Base-by-base conservation (phyloP, 768 basidiomycete genomes). In the Boletus speciosus region DNA sequence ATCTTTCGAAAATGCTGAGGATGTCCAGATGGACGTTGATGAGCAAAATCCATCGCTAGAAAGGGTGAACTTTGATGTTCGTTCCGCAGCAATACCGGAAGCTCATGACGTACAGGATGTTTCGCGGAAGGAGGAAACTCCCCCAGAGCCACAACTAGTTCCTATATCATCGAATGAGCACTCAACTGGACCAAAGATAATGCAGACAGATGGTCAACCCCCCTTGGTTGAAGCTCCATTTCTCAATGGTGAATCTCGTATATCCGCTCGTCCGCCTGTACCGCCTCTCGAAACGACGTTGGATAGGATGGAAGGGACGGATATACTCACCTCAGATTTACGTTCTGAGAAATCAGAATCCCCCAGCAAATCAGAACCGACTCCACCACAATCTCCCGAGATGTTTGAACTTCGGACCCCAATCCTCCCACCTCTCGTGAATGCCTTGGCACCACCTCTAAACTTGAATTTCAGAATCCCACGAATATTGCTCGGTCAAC, bases 391-490 rank as follows among this genome's bases (percentile, higher is more conserved):
- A 35, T 54, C 54, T 4, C 56, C 56, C 3, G 31, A 1, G 36
- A 4, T 15, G 15, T 40, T 52, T 2, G 46, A 7, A 3, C 46
- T 58, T 29, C 47, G 12, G n/a, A 48, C 43, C 12, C 55, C 56
- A 6, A 11, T 46, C 32, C 57, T 66, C 6, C 54, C 62, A 3
- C 55, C 58, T 11, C 51, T 44, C 29, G 58, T 59, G 31, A 45
- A 25, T 11, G 31, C 49, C 38, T 51, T 56, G 34, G 49, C 60
- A 6, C 62, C 62, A 7, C 52, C 58, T 46, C 45, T 68, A 21
- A 36, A 61, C 35, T 36, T 66, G 23, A 43, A 56, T 5, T 68
- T 66, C 51, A 43, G 46, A 48, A 51, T 66, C 14, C 19, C 53
- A 4, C 54, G 21, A 23, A 40, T 14, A 34, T 19, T 40, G 2